Base-by-base conservation (phyloP, 78 protist genomes). In the Chrysochromulina tobinii region DNA sequence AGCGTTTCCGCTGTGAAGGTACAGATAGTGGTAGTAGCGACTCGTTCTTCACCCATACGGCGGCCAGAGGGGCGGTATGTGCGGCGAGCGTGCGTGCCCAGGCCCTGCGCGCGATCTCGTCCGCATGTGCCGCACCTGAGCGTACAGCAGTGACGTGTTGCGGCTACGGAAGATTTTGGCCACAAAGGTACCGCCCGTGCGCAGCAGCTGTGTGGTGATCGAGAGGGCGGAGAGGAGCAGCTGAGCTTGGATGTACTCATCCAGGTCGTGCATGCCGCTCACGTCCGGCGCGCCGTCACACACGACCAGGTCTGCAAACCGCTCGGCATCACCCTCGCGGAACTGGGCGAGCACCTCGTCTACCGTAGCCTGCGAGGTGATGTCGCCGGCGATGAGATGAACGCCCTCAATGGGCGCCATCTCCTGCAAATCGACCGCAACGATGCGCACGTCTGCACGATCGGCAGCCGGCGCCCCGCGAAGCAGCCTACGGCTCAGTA, bases 201-300 rank as follows among this genome's bases (percentile, higher is more conserved):
- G 57, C 17, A 99, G 92, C 79, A 98, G 72, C 21, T 93, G 95
- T 2, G 99, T 96, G 51, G 99, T 88, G 81, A 99, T 97, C 91
- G 97, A 98, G 53, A 99, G 92, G 18, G 99, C 99, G 61, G 87
- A 61, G 75, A 81, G 64, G 15, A 90, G 69, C 53, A 90, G 89
- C 55, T 90, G 89, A 1, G 86, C 88, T 20, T 90, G 99, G 38
- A 98, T 88, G 92, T 97, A 99, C 94, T 98, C 99, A 85, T 99
- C 99, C n/a, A 99, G 75, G 58, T 92, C 93, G 38, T 95, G 94
- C 88, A 95, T 15, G 2, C 96, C 96, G 0, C 91, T 87, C 58
- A 94, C 99, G 87, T 99, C 99, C 0, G 99, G 99, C 0, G 99
- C 99, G 48, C 99, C 99, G 91, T 99, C 99, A 7, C 97, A 99